phyloP scores from a whole-genome alignment of 2,329 filamentous ascomycete species.

The Knoxdaviesia capensis region DNA sequence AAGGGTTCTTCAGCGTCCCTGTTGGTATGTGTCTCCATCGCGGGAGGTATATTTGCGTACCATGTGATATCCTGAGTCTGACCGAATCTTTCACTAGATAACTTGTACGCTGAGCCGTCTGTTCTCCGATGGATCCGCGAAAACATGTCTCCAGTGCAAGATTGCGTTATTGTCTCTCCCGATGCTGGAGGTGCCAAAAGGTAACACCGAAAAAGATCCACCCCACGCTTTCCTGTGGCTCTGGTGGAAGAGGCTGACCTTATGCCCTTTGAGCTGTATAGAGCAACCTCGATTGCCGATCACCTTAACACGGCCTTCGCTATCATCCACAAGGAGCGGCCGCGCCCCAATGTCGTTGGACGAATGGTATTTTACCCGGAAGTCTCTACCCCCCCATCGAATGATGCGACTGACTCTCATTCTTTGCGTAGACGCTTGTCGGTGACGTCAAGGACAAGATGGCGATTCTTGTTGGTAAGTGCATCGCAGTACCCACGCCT shows the following conservation, averaged over 20 bases:
- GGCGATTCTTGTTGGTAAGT: conserved; percentile 55
- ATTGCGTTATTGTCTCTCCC: conserved; percentile 85
- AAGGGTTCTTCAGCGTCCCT: conserved; percentile 81
- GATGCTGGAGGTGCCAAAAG: conserved; percentile 90
- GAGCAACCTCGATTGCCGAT: conserved; percentile 78
- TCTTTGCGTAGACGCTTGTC: conserved; percentile 40
- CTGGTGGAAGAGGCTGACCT: conserved; percentile 15
- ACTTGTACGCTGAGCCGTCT: conserved; percentile 85
- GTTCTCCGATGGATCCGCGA: conserved; percentile 82
- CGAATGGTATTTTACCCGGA: conserved; percentile 40
- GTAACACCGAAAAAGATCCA: conserved; percentile 16
- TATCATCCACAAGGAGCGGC: conserved; percentile 90
- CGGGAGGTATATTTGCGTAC: too few relatives aligned
- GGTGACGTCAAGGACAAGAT: conserved; percentile 82
- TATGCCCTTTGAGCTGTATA: neutral
- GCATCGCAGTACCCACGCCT: neutral
- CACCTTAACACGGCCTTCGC: conserved; percentile 79
- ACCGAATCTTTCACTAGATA: conserved; percentile 17
- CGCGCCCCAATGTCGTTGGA: conserved; percentile 67
- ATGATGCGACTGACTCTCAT: conserved; percentile 11
- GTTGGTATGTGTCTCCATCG: conserved; percentile 11
- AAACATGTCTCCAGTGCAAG: conserved; percentile 51
- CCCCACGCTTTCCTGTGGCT: conserved; percentile 1
- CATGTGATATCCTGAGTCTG: too few relatives aligned
- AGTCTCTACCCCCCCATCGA: neutral